Percentiles rank a stretch among this genome's conserved stretches.
phyloP scores from a whole-genome alignment of 2,329 filamentous ascomycete genomes.

The Colletotrichum phormii region DNA sequence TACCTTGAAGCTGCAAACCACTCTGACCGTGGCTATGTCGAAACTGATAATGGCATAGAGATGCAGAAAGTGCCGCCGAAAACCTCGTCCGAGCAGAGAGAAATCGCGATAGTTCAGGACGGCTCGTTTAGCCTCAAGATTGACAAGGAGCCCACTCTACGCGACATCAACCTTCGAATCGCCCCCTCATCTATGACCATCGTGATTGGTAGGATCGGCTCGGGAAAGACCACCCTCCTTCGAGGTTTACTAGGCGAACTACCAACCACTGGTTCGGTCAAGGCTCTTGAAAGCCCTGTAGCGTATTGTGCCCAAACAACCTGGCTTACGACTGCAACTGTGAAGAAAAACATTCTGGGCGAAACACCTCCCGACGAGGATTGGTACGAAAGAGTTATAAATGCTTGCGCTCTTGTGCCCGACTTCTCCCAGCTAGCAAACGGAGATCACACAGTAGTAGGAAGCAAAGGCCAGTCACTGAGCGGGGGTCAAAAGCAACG shows the following conservation, averaged over 20 bases:
- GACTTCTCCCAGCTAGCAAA: conserved; percentile 39
- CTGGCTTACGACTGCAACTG: conserved; percentile 41
- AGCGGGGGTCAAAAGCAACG: conserved; percentile 51
- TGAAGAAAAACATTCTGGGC: conserved; percentile 42
- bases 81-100: too few species aligned
- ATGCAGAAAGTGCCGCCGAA: neutral
- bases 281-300: neutral
- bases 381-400: conserved; percentile 40
- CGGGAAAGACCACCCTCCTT: conserved; percentile 37
- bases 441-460: conserved; percentile 43
- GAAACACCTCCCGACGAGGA: conserved; percentile 34
- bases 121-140: conserved; percentile 14
- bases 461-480: conserved; percentile 47
- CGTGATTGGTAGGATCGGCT: conserved; percentile 39
- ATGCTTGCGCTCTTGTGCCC: conserved; percentile 36
- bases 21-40: too few species aligned
- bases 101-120: neutral
- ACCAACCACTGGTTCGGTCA: neutral
- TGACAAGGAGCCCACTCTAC: conserved; percentile 16
- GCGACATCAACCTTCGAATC: conserved; percentile 21
- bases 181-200: conserved; percentile 21
- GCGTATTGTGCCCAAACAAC: conserved; percentile 42
- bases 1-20: neutral
- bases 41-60: neutral
- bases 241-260: conserved; percentile 37